Evolutionary conservation across 441 rosid species (phyloP).

Genomic region (Erysimum pusillum): DNA sequence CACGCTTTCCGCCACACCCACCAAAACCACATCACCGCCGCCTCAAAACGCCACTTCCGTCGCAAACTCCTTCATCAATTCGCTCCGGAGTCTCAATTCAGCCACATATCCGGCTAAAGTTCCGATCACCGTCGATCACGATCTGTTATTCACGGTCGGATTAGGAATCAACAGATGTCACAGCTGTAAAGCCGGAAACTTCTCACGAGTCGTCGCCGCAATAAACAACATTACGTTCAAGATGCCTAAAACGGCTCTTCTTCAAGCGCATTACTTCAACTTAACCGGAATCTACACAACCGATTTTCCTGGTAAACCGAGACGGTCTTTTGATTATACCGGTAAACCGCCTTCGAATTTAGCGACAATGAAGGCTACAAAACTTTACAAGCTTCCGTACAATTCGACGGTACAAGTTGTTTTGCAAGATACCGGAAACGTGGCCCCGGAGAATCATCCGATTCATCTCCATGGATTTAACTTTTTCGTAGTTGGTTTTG

Average conservation of each 20-base stretch:
- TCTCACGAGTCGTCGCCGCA: slow-evolving; percentile 43
- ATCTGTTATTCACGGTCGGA: slow-evolving; percentile 46
- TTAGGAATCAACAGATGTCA: slow-evolving; percentile 49
- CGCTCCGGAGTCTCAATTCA: slow-evolving; percentile 51
- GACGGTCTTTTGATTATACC: slow-evolving; percentile 47
- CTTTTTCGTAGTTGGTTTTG: slow-evolving; percentile 49
- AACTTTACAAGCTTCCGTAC: slow-evolving; percentile 42
- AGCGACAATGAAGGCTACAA: slow-evolving; percentile 47
- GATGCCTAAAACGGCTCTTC: slow-evolving; percentile 47
- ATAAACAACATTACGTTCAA: slow-evolving; percentile 48
- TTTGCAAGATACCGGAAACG: slow-evolving; percentile 55
- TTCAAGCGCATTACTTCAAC: slow-evolving; percentile 53
- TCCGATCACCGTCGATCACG: slow-evolving; percentile 52
- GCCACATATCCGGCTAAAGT: slow-evolving; percentile 55
- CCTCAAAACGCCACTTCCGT: slow-evolving; percentile 40
- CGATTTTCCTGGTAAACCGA: slow-evolving; percentile 55
- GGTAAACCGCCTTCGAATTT: slow-evolving; percentile 41
- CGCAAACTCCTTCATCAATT: slow-evolving; percentile 41
- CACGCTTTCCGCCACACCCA: slow-evolving; percentile 47
- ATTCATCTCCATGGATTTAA: slow-evolving; percentile 56
- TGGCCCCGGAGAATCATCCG: slow-evolving; percentile 56
- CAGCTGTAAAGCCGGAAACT: slow-evolving; percentile 44
- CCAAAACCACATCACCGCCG: slow-evolving; percentile 54
- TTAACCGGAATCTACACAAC: slow-evolving; percentile 50
- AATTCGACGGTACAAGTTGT: slow-evolving; percentile 54